Evolutionary conservation across 306 rosid genomes (phyloP), one percentile per base, ranked within the genome.

Genomic region (apple (Malus domestica)): DNA sequence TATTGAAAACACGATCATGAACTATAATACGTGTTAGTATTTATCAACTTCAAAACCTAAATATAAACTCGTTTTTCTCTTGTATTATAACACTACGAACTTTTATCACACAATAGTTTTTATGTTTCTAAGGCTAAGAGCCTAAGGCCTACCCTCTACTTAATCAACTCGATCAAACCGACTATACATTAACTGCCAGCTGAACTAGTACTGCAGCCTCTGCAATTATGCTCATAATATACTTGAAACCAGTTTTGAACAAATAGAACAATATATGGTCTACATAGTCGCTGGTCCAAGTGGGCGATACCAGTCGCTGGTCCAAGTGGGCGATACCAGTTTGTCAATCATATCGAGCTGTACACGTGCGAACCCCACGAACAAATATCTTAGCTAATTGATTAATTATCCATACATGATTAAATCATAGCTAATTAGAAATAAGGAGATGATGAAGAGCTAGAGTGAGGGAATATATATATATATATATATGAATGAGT

Each of bases 341-440:
- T 78, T 74, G 71, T 78, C 85, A 61, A 74, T 86, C 60, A 57
- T 72, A 70, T 64, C 66, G 79, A 86, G 89, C 86, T 85, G 93
- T 88, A 85, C 88, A 83, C 95, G 88, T 89, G 90, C 71, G 76
- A 90, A 20, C 61, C 67, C 51, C 52, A 64, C 51, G 46, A 29
- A 72, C 52, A 70, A 71, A 63, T 72, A 68, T 3, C 59, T 54
- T 57, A 57, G 66, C 10, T n/a, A 44, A 49, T 15, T 49, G 2
- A 20, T 49, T 23, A 30, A 11, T 42, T 32, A 30, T 22, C n/a
- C 10, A 20, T n/a, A 15, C 6, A 15, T 49, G 55, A 49, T 15
- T 49, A 49, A 5, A 49, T 49, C 55, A 15, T 60, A 25, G 33
- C 14, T 23, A 61, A 25, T 80, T 83, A 68, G 76, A 82, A 77